phyloP scores from a whole-genome alignment of 257 asterid species.

The Verbena officinalis region DNA sequence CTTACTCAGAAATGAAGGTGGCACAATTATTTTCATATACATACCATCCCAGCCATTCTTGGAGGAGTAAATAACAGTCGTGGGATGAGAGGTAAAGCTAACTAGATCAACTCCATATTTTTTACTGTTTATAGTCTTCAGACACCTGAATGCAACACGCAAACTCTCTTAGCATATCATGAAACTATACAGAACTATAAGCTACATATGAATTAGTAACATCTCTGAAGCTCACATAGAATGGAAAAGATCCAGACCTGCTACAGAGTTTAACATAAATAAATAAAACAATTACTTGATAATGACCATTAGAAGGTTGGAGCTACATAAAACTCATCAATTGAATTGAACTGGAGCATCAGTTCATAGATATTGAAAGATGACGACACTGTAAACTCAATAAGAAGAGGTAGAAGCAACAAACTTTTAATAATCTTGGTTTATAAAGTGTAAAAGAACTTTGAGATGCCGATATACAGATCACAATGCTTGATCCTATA shows the following conservation, averaged over 20 bases:
- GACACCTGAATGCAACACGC: conserved; percentile 55
- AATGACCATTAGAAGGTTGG: too few relatives aligned
- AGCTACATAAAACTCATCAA: too few relatives aligned
- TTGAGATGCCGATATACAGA: too few relatives aligned
- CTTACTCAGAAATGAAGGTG: conserved; percentile 21
- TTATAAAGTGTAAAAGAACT: neutral
- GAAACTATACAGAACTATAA: conserved; percentile 10
- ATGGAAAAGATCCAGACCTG: neutral
- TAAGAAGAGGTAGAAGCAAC: conserved; percentile 6
- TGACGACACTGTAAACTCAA: too few relatives aligned
- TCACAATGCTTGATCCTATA: too few relatives aligned
- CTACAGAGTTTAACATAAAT: too few relatives aligned
- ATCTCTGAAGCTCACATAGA: conserved; percentile 1
- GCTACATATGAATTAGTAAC: conserved; percentile 3
- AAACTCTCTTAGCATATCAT: conserved; percentile 30
- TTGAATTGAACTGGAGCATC: neutral
- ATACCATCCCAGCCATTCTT: conserved; percentile 99
- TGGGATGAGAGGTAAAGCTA: conserved; percentile 94
- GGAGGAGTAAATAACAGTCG: conserved; percentile 94
- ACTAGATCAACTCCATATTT: conserved; percentile 96
- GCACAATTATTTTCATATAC: conserved; percentile 26
- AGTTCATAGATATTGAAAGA: neutral
- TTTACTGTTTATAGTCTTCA: conserved; percentile 97
- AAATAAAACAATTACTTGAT: too few relatives aligned
- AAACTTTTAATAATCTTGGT: neutral